Percentiles rank a stretch among this genome's conserved stretches.
phyloP scores from a whole-genome alignment of 2,329 filamentous ascomycete species.

The Dichotomopilus funicola region DNA sequence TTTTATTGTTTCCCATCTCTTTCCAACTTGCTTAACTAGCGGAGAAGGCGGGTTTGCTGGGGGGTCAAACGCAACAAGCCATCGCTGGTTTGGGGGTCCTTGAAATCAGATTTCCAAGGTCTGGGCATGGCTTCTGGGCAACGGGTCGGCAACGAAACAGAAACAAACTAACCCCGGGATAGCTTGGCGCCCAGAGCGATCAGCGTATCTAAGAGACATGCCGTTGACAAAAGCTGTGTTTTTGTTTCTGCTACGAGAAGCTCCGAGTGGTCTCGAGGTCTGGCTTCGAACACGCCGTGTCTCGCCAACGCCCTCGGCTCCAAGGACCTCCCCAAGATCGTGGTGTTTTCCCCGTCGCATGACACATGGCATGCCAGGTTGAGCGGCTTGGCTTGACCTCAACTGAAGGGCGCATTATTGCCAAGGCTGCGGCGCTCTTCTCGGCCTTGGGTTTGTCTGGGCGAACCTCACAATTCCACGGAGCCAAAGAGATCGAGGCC shows the following conservation, averaged over 20 bases:
- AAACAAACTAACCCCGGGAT: neutral
- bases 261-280: too few species aligned
- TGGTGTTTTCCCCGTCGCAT: neutral
- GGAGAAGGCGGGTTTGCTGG: too few species aligned
- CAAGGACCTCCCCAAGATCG: neutral
- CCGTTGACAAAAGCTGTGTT: neutral
- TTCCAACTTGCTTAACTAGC: too few species aligned
- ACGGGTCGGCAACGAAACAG: conserved; percentile 1
- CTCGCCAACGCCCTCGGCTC: neutral
- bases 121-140: conserved; percentile 15
- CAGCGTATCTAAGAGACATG: conserved; percentile 5
- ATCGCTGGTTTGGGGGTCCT: conserved; percentile 9
- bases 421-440: conserved; percentile 13
- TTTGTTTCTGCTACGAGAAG: too few species aligned
- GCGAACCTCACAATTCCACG: conserved; percentile 1
- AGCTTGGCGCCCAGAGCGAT: conserved; percentile 20
- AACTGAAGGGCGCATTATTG: neutral
- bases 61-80: neutral
- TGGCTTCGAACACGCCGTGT: neutral
- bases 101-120: neutral
- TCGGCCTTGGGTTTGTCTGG: conserved; percentile 2
- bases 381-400: conserved; percentile 1
- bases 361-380: neutral
- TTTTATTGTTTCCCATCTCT: too few species aligned
- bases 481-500: neutral